Evolutionary conservation across 1,284 basidiomycete species (phyloP).

Genomic region (Microbotryum saponariae): DNA sequence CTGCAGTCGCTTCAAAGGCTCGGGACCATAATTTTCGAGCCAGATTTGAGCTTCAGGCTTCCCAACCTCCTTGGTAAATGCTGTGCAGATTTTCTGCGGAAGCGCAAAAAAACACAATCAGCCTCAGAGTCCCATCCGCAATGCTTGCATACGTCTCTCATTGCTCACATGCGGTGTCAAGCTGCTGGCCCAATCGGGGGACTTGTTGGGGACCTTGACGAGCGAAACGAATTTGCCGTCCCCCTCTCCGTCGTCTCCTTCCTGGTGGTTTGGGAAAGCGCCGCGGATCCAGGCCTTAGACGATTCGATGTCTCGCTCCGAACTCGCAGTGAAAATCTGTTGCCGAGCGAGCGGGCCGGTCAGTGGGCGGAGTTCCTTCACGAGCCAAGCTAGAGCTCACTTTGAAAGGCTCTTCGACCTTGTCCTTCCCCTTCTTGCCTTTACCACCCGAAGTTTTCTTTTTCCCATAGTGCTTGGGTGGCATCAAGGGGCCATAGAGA

Average conservation of each 20-base stretch:
- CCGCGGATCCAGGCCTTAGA: slow-evolving; percentile 44
- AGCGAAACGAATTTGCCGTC: slow-evolving; percentile 43
- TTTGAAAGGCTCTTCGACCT: slow-evolving; percentile 34
- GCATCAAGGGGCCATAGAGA: slow-evolving; percentile 42
- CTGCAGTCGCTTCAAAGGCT: slow-evolving; percentile 37
- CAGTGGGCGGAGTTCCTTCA: too few relatives aligned
- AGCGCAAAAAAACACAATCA: not conserved
- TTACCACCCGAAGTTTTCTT: slow-evolving; percentile 23
- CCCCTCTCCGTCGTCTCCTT: slow-evolving; percentile 42
- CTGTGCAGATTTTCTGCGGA: slow-evolving; percentile 43
- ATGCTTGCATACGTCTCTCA: too few relatives aligned
- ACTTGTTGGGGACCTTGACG: slow-evolving; percentile 44
- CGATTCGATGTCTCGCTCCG: slow-evolving; percentile 42
- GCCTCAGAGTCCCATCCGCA: slow-evolving; percentile 1
- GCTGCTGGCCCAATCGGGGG: slow-evolving; percentile 41
- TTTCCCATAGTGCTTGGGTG: slow-evolving; percentile 33
- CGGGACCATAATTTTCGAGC: slow-evolving; percentile 40
- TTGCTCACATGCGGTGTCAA: slow-evolving; percentile 43
- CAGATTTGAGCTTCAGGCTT: slow-evolving; percentile 42
- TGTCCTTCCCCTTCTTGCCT: slow-evolving; percentile 23
- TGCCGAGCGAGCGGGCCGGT: not conserved
- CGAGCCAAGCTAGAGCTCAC: slow-evolving; percentile 15
- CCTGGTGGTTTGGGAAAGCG: slow-evolving; percentile 43
- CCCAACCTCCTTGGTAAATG: slow-evolving; percentile 43
- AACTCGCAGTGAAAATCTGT: slow-evolving; percentile 43